phyloP scores from a whole-genome alignment of 345 rosid genomes.

The sweet orange (Citrus sinensis) region DVS_A1.0 CM039169.1:31606501-31607000 shows the following conservation, averaged over 20 bases:
- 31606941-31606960: slow-evolving; percentile 44
- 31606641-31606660: not conserved
- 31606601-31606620: too few species aligned
- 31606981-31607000: slow-evolving; percentile 89
- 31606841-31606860: slow-evolving; percentile 83
- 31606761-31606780: not conserved
- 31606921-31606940: not conserved
- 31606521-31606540: too few species aligned
- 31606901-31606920: slow-evolving; percentile 6
- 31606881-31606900: slow-evolving; percentile 5
- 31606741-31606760: not conserved
- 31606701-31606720: not conserved
- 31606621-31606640: too few species aligned
- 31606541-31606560: too few species aligned
- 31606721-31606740: not conserved
- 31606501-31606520: too few species aligned
- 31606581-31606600: too few species aligned
- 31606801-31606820: slow-evolving; percentile 96
- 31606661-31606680: not conserved
- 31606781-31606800: not conserved
- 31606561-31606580: too few species aligned
- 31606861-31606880: slow-evolving; percentile 82
- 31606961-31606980: slow-evolving; percentile 99
- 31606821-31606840: slow-evolving; percentile 99
- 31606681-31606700: not conserved